phyloP scores from a whole-genome alignment of 768 basidiomycete genomes.

The Tylopilus vinaceipallidus region DNA sequence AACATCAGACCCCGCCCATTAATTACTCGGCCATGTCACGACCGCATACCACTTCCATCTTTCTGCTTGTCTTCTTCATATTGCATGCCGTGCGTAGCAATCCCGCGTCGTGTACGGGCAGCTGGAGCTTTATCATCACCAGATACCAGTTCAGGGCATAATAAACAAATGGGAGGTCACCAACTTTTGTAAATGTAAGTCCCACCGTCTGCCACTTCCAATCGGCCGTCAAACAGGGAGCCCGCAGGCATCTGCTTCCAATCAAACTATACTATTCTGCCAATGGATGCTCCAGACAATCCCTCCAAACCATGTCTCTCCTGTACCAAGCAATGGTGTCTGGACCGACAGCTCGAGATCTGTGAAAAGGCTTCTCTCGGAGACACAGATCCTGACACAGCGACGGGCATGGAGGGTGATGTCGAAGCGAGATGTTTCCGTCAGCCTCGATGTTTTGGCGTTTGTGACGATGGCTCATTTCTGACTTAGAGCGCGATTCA shows the following conservation, averaged over 20 bases:
- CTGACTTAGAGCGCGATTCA: conserved; percentile 78
- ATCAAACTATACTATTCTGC: conserved; percentile 83
- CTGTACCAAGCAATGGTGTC: conserved; percentile 94
- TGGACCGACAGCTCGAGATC: conserved; percentile 85
- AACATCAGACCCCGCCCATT: conserved; percentile 1
- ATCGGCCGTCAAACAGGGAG: conserved; percentile 4
- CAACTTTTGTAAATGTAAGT: conserved; percentile 84
- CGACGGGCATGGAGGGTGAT: conserved; percentile 93
- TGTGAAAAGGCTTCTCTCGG: conserved; percentile 81
- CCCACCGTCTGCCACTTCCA: neutral
- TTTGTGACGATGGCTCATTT: conserved; percentile 27
- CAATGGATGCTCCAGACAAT: conserved; percentile 75
- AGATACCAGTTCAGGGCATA: conserved; percentile 42
- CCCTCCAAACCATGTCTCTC: conserved; percentile 89
- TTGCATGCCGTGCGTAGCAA: conserved; percentile 28
- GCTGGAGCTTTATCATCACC: conserved; percentile 15
- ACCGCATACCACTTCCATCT: conserved; percentile 9
- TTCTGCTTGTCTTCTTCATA: conserved; percentile 19
- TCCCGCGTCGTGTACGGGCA: neutral
- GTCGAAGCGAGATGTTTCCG: conserved; percentile 96
- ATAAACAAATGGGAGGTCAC: conserved; percentile 86
- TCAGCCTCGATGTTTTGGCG: conserved; percentile 47
- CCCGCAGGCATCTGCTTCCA: conserved; percentile 84
- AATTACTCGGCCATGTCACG: conserved; percentile 20
- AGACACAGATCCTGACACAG: conserved; percentile 88